These are phyloP conservation scores for Batkoa obscura DNA, from an alignment of 371 early-diverging fungal species.

Conservation along the genomic window DNA sequence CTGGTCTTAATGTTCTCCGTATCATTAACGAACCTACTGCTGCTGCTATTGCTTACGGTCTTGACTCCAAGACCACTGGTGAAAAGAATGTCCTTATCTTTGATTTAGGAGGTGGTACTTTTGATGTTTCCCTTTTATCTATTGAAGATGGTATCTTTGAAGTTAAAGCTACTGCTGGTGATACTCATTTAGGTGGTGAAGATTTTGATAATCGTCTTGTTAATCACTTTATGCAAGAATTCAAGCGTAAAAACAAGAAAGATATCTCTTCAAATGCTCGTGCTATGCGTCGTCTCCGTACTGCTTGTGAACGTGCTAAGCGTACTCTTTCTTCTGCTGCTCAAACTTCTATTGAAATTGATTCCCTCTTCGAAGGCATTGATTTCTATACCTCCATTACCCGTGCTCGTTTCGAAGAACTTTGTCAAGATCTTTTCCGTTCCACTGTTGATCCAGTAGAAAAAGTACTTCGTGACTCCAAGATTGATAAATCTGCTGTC, in stretches of 20 bases:
- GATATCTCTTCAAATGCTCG: conserved; percentile 50
- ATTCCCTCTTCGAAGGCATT: conserved; percentile 82
- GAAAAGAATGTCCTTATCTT: conserved; percentile 70
- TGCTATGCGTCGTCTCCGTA: conserved; percentile 70
- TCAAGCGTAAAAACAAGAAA: conserved; percentile 50
- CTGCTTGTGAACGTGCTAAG: conserved; percentile 79
- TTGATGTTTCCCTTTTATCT: conserved; percentile 80
- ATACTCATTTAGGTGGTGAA: conserved; percentile 91
- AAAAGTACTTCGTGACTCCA: conserved; percentile 83
- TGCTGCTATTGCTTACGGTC: conserved; percentile 85
- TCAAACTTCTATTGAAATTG: conserved; percentile 39
- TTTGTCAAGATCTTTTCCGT: conserved; percentile 87
- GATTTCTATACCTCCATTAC: conserved; percentile 90
- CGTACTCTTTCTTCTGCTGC: conserved; percentile 67
- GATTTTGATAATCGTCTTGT: conserved; percentile 70
- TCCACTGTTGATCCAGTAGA: conserved; percentile 88
- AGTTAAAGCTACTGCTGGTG: conserved; percentile 74
- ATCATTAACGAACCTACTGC: conserved; percentile 93
- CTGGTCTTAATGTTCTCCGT: conserved; percentile 53
- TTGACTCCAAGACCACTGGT: conserved; percentile 34
- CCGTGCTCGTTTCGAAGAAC: conserved; percentile 94
- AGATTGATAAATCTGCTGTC: conserved; percentile 81
- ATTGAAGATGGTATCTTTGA: conserved; percentile 78
- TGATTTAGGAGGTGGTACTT: conserved; percentile 94
- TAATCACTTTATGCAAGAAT: conserved; percentile 52